Conservation (phyloP, 2,329 filamentous ascomycete species). For the Zasmidium cellare region DNA sequence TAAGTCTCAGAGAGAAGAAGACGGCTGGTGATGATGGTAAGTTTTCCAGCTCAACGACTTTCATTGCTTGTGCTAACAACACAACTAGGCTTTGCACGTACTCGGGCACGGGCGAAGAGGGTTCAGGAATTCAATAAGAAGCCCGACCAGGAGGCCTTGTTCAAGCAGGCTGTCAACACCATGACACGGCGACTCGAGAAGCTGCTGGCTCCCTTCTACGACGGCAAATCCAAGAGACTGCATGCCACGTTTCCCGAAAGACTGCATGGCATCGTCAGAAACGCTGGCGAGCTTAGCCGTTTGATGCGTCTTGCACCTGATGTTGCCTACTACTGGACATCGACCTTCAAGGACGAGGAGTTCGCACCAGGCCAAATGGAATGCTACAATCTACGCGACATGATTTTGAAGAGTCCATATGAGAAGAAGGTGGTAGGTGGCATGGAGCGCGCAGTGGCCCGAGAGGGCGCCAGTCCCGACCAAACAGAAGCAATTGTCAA, state of each 20-base stretch:
- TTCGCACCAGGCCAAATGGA: conserved; percentile 32
- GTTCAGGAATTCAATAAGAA: neutral
- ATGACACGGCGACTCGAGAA: conserved; percentile 16
- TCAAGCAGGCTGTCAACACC: conserved; percentile 2
- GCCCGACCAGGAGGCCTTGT: neutral
- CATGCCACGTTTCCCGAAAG: neutral
- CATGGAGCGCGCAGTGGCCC: conserved; percentile 17
- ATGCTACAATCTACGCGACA: conserved; percentile 25
- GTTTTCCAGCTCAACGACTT: neutral
- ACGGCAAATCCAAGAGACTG: neutral
- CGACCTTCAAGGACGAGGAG: conserved; percentile 35
- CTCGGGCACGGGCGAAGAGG: conserved; percentile 19
- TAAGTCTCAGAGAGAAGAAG: conserved; percentile 38
- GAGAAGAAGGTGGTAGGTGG: conserved; percentile 19
- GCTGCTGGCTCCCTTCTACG: neutral
- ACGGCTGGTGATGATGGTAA: neutral
- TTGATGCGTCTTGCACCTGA: conserved; percentile 24
- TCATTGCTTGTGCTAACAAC: neutral
- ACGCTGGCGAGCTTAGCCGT: conserved; percentile 23
- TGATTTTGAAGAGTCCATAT: conserved; percentile 27
- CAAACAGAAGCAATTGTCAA: conserved; percentile 31
- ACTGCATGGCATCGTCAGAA: conserved; percentile 20
- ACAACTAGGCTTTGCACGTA: conserved; percentile 30
- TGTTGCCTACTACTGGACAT: conserved; percentile 32
- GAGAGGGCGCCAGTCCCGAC: neutral